Conservation (phyloP, 2,329 filamentous ascomycete species). For the Cytospora piceae region DNA sequence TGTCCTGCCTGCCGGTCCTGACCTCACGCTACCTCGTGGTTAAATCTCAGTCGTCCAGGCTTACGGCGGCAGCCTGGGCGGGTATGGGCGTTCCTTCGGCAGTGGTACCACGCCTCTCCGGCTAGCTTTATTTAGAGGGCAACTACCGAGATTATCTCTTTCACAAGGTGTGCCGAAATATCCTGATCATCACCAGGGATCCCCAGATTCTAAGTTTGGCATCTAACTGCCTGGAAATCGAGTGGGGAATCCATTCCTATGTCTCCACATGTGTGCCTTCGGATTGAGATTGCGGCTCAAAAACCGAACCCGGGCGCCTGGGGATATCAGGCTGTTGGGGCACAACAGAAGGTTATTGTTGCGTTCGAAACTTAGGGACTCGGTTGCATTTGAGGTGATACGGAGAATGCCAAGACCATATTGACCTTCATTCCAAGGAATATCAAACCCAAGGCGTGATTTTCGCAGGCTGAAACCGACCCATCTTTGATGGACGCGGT, state of each 20-base stretch:
- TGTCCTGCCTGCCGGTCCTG: background rate
- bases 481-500: conserved; percentile 1
- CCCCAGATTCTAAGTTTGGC: conserved; percentile 27
- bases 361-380: background rate
- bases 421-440: conserved; percentile 8
- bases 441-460: background rate
- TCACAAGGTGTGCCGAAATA: background rate
- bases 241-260: background rate
- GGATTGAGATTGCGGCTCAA: conserved; percentile 22
- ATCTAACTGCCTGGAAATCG: conserved; percentile 18
- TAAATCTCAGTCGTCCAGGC: background rate
- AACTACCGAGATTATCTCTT: background rate
- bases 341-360: background rate
- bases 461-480: conserved; percentile 9
- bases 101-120: background rate
- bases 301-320: background rate
- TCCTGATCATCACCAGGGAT: conserved; percentile 5
- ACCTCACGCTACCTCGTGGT: background rate
- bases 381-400: background rate
- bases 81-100: background rate
- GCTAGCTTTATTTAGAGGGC: background rate
- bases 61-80: background rate
- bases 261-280: background rate
- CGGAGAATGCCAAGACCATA: background rate
- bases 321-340: background rate